Conservation (phyloP, 2,329 filamentous ascomycete genomes). For the Lojkania enalia region DNA sequence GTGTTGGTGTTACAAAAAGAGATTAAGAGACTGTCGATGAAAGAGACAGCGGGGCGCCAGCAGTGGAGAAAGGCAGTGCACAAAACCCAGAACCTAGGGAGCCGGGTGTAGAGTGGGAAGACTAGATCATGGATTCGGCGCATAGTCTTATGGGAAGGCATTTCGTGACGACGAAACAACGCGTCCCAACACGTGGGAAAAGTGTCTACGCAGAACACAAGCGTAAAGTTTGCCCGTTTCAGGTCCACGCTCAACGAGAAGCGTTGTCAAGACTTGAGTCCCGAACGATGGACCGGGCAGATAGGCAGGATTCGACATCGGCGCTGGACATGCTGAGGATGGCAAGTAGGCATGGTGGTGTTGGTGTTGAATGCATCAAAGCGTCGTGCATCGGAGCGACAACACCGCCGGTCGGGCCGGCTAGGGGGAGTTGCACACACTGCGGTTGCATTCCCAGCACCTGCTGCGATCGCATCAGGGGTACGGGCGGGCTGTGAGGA, state of each 20-base stretch:
- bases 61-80: slow-evolving; percentile 8
- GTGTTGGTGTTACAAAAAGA: slow-evolving; percentile 4
- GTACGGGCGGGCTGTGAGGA: not conserved
- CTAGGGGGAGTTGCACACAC: not conserved
- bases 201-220: slow-evolving; percentile 13
- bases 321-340: not conserved
- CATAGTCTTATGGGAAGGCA: slow-evolving; percentile 14
- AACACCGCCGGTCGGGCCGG: not conserved
- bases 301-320: too few relatives aligned
- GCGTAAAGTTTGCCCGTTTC: slow-evolving; percentile 20
- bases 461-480: too few relatives aligned
- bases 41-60: slow-evolving; percentile 7
- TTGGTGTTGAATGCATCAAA: not conserved
- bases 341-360: not conserved
- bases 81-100: slow-evolving; percentile 6
- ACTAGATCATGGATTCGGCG: too few relatives aligned
- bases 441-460: too few relatives aligned
- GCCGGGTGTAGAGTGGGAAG: slow-evolving; percentile 5
- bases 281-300: slow-evolving; percentile 4
- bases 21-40: not conserved
- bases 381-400: not conserved
- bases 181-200: slow-evolving; percentile 15
- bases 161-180: slow-evolving; percentile 12
- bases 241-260: slow-evolving; percentile 21
- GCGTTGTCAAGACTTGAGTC: slow-evolving; percentile 13